A percentile compares a stretch with the other conserved stretches of the same genome.
phyloP scores from a whole-genome alignment of 192 early-diverging fungal genomes.

The Podila epigama region DNA sequence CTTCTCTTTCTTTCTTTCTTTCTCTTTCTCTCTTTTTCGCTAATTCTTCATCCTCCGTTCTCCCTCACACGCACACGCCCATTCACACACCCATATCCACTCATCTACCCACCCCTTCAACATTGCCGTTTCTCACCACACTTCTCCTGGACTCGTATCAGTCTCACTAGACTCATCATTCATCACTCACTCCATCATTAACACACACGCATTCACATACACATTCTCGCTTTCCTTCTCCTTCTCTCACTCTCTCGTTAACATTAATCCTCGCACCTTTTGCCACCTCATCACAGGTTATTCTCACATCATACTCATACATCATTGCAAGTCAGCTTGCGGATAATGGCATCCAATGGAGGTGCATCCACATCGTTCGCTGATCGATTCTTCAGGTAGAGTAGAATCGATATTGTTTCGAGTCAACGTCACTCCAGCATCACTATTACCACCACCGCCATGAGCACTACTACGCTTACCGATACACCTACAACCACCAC shows the following conservation, averaged over 20 bases:
- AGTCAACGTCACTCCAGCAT: too few species aligned
- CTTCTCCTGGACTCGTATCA: too few species aligned
- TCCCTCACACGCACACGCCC: neutral
- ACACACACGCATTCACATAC: neutral
- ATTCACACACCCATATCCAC: neutral
- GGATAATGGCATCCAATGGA: slow-evolving; percentile 14
- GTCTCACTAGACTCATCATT: too few species aligned
- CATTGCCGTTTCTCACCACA: too few species aligned
- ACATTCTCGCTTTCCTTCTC: neutral
- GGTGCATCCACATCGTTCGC: slow-evolving; percentile 30
- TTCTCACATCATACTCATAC: neutral
- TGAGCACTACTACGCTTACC: too few species aligned
- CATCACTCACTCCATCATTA: too few species aligned
- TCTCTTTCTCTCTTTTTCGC: neutral
- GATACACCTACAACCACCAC: too few species aligned
- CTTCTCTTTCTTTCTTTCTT: neutral
- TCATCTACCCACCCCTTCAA: too few species aligned
- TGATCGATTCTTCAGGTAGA: slow-evolving; percentile 46
- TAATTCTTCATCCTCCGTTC: neutral
- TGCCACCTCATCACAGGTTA: neutral
- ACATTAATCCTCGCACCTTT: neutral
- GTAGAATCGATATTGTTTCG: too few species aligned
- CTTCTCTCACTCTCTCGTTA: neutral
- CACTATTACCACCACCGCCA: too few species aligned
- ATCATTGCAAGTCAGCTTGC: neutral